These are phyloP conservation scores for Sporothrix schenckii DNA, from an alignment of 2,329 filamentous ascomycete genomes.

Conservation along the genomic window DNA sequence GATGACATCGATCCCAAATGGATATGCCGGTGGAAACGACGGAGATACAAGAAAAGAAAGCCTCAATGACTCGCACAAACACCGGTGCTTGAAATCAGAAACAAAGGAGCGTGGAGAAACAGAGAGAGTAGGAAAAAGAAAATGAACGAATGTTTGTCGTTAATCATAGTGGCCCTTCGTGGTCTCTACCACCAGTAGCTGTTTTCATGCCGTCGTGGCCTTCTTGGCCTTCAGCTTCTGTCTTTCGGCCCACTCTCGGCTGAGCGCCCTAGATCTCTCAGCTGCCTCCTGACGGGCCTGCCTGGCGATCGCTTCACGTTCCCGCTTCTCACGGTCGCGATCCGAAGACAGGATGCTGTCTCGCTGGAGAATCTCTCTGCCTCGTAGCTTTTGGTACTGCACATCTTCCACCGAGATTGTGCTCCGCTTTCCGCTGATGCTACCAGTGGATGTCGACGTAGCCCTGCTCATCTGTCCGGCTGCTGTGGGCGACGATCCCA, in stretches of 20 bases:
- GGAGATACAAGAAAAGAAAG: not conserved
- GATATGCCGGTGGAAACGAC: not conserved
- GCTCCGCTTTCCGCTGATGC: slow-evolving; percentile 51
- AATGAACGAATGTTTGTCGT: slow-evolving; percentile 17
- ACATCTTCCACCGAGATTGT: slow-evolving; percentile 56
- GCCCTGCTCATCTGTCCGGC: slow-evolving; percentile 42
- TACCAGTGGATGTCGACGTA: slow-evolving; percentile 53
- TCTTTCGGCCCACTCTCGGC: slow-evolving; percentile 63
- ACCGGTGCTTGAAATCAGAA: not conserved
- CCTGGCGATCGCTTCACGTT: slow-evolving; percentile 58
- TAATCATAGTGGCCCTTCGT: not conserved
- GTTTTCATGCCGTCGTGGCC: not conserved
- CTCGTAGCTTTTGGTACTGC: slow-evolving; percentile 56
- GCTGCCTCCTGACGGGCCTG: slow-evolving; percentile 62
- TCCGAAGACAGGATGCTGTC: slow-evolving; percentile 55
- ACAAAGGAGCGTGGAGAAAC: not conserved
- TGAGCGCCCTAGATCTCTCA: slow-evolving; percentile 61
- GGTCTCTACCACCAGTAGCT: not conserved
- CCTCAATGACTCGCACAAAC: not conserved
- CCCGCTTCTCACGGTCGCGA: slow-evolving; percentile 56
- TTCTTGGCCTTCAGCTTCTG: slow-evolving; percentile 35
- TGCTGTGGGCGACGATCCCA: slow-evolving; percentile 42
- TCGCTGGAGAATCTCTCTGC: slow-evolving; percentile 57
- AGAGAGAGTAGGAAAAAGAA: not conserved
- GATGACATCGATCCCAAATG: not conserved